phyloP scores from a whole-genome alignment of 768 basidiomycete genomes.

The Suillus lakei region DNA sequence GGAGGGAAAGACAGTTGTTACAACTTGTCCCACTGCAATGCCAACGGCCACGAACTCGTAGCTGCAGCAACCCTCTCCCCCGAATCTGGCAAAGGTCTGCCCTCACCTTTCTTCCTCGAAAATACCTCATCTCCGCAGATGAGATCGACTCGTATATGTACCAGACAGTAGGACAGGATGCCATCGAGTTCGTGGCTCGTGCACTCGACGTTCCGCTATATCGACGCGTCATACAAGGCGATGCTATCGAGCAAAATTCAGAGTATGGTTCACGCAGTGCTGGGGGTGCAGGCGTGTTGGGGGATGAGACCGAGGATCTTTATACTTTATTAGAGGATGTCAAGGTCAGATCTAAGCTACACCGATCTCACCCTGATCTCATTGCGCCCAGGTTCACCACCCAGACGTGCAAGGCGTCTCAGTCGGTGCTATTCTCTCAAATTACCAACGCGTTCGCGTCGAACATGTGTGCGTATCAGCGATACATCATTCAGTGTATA shows the following conservation, averaged over 20 bases:
- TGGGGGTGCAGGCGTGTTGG: conserved; percentile 56
- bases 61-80: conserved; percentile 91
- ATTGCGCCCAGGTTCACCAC: conserved; percentile 58
- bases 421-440: conserved; percentile 96
- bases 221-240: conserved; percentile 79
- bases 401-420: conserved; percentile 88
- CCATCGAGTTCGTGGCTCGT: conserved; percentile 82
- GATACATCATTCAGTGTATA: neutral
- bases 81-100: conserved; percentile 78
- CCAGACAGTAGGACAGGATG: conserved; percentile 98
- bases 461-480: conserved; percentile 84
- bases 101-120: conserved; percentile 14
- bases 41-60: conserved; percentile 85
- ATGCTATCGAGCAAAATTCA: conserved; percentile 76
- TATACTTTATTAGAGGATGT: conserved; percentile 71
- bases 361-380: neutral
- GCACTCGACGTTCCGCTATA: conserved; percentile 89
- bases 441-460: conserved; percentile 95
- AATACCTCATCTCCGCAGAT: conserved; percentile 56
- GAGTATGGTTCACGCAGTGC: conserved; percentile 82
- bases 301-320: conserved; percentile 98
- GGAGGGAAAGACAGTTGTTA: conserved; percentile 99
- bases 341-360: conserved; percentile 57
- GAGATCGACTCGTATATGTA: conserved; percentile 99
- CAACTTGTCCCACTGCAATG: conserved; percentile 87